phyloP scores from a whole-genome alignment of 345 rosid species.

The Rhodomyrtus tomentosa region DNA sequence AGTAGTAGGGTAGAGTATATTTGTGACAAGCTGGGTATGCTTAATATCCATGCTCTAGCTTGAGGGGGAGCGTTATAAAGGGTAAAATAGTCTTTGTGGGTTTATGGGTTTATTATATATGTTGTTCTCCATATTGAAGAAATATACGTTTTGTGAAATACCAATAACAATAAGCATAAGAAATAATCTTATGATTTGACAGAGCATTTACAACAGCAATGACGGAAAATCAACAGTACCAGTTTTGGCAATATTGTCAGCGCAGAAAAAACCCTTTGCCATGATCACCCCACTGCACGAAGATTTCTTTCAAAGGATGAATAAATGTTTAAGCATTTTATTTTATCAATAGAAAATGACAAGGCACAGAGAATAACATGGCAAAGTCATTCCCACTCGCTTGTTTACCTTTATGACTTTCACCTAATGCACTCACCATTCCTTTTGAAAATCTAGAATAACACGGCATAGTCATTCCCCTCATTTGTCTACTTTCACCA shows the following conservation, averaged over 20 bases:
- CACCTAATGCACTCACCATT: not conserved
- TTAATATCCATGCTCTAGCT: too few relatives aligned
- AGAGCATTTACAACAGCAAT: not conserved
- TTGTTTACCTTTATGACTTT: not conserved
- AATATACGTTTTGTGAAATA: too few relatives aligned
- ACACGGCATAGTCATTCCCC: not conserved
- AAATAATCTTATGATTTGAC: not conserved
- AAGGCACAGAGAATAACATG: not conserved
- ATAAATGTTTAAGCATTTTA: not conserved
- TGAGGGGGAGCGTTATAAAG: too few relatives aligned
- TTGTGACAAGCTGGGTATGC: too few relatives aligned
- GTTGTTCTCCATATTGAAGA: too few relatives aligned
- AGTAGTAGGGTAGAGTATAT: too few relatives aligned
- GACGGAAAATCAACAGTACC: not conserved
- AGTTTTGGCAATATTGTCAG: not conserved
- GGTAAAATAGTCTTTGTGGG: too few relatives aligned
- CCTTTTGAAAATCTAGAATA: not conserved
- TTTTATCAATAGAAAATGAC: not conserved
- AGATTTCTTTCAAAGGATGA: not conserved
- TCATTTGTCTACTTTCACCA: not conserved
- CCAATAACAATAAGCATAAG: too few relatives aligned
- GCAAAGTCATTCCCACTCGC: not conserved
- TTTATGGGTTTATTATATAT: too few relatives aligned
- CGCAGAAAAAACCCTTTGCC: not conserved
- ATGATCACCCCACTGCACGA: not conserved